Evolutionary conservation across 306 rosid genomes (phyloP).

Genomic region (Cucurbita argyrosperma): DNA sequence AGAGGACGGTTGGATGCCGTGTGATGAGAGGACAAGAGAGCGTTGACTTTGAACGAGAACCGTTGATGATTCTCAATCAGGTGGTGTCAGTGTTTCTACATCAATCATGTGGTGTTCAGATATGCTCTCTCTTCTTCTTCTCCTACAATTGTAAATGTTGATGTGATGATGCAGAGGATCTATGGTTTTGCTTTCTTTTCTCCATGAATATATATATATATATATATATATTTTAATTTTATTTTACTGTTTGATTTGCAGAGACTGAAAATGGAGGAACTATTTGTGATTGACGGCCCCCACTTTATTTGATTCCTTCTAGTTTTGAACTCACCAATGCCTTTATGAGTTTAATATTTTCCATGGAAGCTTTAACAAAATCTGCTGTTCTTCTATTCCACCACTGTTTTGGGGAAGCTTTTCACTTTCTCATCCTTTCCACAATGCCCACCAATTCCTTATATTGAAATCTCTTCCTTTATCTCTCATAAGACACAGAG

Average conservation of each 20-base stretch:
- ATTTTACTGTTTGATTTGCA: neutral
- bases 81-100: neutral
- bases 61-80: neutral
- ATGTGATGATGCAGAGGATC: neutral
- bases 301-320: neutral
- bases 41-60: neutral
- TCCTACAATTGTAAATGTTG: neutral
- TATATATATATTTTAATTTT: too few relatives aligned
- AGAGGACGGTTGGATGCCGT: neutral
- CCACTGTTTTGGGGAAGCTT: neutral
- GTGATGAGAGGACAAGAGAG: neutral
- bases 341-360: neutral
- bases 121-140: neutral
- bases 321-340: neutral
- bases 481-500: neutral
- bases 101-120: neutral
- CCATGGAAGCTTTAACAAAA: neutral
- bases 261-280: slow-evolving; percentile 2
- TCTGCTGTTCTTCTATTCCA: neutral
- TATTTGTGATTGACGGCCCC: neutral
- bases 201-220: too few relatives aligned
- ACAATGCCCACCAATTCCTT: neutral
- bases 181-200: neutral
- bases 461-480: neutral
- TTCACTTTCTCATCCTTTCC: neutral